Evolutionary conservation across 345 rosid species (phyloP).

Genomic region (Excoecaria cochinchinensis): DNA sequence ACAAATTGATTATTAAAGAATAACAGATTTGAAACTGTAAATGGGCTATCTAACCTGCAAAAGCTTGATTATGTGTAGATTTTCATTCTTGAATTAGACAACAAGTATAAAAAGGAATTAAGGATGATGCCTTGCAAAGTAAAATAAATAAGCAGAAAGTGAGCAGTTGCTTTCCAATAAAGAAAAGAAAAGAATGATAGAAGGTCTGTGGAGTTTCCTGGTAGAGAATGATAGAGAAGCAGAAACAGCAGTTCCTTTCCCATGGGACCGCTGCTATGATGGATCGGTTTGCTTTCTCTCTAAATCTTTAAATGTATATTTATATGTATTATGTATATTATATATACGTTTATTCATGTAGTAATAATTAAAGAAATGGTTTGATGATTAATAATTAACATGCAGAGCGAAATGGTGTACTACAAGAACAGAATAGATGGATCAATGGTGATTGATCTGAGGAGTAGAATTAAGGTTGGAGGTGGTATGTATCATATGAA

Average conservation of each 20-base stretch:
- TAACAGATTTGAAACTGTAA: too few species aligned
- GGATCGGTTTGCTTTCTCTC: constrained; percentile 3
- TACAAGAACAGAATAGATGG: constrained; percentile 2
- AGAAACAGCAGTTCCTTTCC: constrained; percentile 4
- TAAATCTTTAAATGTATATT: not conserved
- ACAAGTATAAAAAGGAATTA: too few species aligned
- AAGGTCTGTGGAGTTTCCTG: constrained; percentile 1
- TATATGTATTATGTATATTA: not conserved
- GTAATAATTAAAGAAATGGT: not conserved
- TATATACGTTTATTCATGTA: too few species aligned
- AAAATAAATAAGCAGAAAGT: too few species aligned
- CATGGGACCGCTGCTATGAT: constrained; percentile 22
- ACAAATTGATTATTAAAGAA: too few species aligned
- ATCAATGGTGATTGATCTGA: constrained; percentile 7
- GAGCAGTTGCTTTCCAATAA: too few species aligned
- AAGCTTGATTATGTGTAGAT: too few species aligned
- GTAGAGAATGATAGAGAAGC: not conserved
- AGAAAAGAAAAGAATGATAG: too few species aligned
- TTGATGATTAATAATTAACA: not conserved
- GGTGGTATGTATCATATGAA: constrained; percentile 2
- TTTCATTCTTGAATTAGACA: too few species aligned
- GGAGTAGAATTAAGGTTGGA: constrained; percentile 1
- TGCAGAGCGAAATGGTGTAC: constrained; percentile 1
- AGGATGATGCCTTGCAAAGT: too few species aligned
- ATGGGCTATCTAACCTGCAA: too few species aligned